These are phyloP conservation scores for Pelargonium citronellum DNA, from an alignment of 441 rosid species.

Conservation along the genomic window DNA sequence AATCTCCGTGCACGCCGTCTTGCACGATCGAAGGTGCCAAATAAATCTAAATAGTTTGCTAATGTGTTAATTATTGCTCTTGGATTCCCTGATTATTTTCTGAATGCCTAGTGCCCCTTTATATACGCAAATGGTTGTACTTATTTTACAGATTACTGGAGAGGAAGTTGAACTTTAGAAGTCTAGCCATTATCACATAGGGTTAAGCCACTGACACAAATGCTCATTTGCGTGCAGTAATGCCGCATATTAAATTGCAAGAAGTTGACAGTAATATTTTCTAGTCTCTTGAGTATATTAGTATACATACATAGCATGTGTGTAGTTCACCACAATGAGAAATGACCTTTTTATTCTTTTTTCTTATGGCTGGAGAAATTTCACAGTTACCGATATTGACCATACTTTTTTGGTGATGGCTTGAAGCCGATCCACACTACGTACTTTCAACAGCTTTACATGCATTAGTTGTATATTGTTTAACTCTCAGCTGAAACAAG, in stretches of 20 bases:
- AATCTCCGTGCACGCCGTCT: slow-evolving; percentile 81
- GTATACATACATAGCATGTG: neutral
- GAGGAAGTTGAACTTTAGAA: neutral
- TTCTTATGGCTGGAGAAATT: neutral
- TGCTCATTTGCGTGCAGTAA: neutral
- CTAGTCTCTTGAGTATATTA: neutral
- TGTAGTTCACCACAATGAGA: neutral
- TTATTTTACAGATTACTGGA: neutral
- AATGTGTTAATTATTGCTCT: slow-evolving; percentile 6
- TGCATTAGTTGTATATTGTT: neutral
- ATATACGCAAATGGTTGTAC: neutral
- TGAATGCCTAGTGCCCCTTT: neutral
- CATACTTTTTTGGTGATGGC: neutral
- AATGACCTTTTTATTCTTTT: neutral
- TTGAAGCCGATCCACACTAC: neutral
- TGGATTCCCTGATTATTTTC: slow-evolving; percentile 13
- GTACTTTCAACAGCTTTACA: neutral
- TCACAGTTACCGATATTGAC: neutral
- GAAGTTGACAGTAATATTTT: neutral
- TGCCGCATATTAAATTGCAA: neutral
- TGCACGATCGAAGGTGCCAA: slow-evolving; percentile 71
- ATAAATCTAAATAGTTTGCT: slow-evolving; percentile 11
- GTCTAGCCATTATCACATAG: neutral
- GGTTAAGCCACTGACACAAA: too few relatives aligned
- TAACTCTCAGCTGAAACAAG: neutral